These are phyloP conservation scores for Mercurialis annua DNA, from an alignment of 345 rosid genomes.

Conservation along the genomic window DNA sequence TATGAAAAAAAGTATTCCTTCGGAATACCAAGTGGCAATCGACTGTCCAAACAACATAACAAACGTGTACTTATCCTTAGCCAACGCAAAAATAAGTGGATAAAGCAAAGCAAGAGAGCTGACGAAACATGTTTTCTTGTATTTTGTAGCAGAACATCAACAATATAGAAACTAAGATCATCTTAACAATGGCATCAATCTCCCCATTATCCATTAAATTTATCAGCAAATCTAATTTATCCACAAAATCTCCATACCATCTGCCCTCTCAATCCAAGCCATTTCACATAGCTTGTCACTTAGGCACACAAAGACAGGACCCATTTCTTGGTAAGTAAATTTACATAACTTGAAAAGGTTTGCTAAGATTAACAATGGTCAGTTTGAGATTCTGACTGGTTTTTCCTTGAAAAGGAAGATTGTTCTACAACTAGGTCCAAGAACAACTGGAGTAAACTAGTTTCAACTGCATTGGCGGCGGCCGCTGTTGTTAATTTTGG, in stretches of 20 bases:
- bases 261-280: constrained; percentile 24
- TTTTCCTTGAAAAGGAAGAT: constrained; percentile 50
- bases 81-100: constrained; percentile 15
- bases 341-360: not conserved
- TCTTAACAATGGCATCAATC: constrained; percentile 33
- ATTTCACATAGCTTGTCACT: constrained; percentile 21
- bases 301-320: constrained; percentile 18
- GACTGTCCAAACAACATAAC: constrained; percentile 1
- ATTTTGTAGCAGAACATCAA: not conserved
- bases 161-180: not conserved
- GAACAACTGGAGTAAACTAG: constrained; percentile 49
- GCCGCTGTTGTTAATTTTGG: constrained; percentile 52
- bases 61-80: constrained; percentile 11
- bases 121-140: not conserved
- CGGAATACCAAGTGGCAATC: constrained; percentile 10
- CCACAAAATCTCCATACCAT: constrained; percentile 15
- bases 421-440: constrained; percentile 22
- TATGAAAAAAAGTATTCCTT: no score
- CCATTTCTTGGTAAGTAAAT: constrained; percentile 20
- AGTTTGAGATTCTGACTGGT: constrained; percentile 19
- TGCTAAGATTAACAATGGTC: not conserved
- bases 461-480: constrained; percentile 65
- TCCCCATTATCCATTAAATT: constrained; percentile 31
- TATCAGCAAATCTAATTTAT: constrained; percentile 16
- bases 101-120: not conserved